Evolutionary conservation across 345 rosid genomes (phyloP), one percentile per base, ranked within the genome.

Genomic region (Gossypium longicalyx): DNA sequence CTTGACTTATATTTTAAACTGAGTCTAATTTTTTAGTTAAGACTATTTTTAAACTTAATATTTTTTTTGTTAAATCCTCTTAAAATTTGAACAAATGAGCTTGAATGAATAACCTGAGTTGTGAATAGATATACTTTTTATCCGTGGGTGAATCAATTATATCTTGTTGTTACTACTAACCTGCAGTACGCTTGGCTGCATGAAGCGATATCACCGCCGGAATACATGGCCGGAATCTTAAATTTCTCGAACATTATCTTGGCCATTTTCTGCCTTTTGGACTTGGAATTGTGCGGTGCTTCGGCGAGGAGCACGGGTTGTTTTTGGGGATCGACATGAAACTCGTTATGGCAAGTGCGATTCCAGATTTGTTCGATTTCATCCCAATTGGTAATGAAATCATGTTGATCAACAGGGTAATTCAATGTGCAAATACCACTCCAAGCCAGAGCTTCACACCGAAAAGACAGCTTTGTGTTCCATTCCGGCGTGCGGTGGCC

Each of bases 281-380:
- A 86, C 68, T 86, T 86, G 3, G 88, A 88, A 80, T 86, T 86
- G 41, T 84, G 87, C 11, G 87, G 89, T 2, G 89, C 89, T 80
- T 84, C 89, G 3, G 89, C 84, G 45, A 86, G 87, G 66, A 86
- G 88, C 67, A 86, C 86, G 0, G 89, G 89, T 65, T 84, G 89
- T 16, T 86, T 88, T 51, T 84, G 86, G 7, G 89, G 88, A 29
- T 85, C 86, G 1, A 86, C 89, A n/a, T 88, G 88, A 7, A 86
- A 83, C 84, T 86, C 89, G 22, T 86, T 82, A 82, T 87, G 83
- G 81, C 85, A 85, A 71, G 88, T 87, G 82, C 85, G 90, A 80
- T 87, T 87, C 90, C 90, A 87, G 72, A 87, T 85, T 82, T 85
- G 85, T 64, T 85, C 87, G 89, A 87, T 84, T 69, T 86, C 91